Conservation (phyloP, 2,329 filamentous ascomycete genomes). For the Aspergillus bombycis region DNA sequence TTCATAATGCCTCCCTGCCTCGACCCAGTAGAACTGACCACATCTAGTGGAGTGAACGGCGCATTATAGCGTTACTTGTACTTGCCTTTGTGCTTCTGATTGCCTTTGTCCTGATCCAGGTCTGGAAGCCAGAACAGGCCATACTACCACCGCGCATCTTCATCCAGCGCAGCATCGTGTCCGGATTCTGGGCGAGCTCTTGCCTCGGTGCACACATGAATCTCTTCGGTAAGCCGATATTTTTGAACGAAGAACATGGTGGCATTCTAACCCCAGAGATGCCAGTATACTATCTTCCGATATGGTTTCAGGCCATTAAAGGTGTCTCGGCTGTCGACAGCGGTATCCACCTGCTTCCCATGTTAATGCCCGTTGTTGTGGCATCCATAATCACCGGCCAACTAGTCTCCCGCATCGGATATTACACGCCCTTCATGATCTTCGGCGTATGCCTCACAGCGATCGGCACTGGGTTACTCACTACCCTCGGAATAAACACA, state of each 20-base stretch:
- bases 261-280: background rate
- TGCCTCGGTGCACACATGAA: conserved; percentile 10
- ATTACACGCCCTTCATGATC: conserved; percentile 43
- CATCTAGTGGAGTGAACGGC: conserved; percentile 30
- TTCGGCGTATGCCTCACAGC: conserved; percentile 34
- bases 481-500: conserved; percentile 40
- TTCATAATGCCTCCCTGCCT: background rate
- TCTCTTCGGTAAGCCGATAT: background rate
- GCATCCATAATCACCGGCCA: conserved; percentile 35
- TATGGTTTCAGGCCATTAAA: conserved; percentile 54
- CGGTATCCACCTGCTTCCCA: conserved; percentile 45
- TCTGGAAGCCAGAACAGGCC: conserved; percentile 28
- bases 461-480: conserved; percentile 47
- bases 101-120: conserved; percentile 29
- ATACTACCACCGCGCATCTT: conserved; percentile 33
- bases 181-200: conserved; percentile 11
- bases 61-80: conserved; percentile 34
- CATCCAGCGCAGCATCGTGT: conserved; percentile 19
- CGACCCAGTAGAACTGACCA: conserved; percentile 13
- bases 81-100: conserved; percentile 27
- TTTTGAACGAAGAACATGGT: background rate
- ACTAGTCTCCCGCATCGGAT: conserved; percentile 35
- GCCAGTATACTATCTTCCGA: conserved; percentile 42
- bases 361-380: conserved; percentile 38
- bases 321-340: conserved; percentile 46